Conservation (phyloP, 805 yeast species). For the Ogataea populi-albae region DNA sequence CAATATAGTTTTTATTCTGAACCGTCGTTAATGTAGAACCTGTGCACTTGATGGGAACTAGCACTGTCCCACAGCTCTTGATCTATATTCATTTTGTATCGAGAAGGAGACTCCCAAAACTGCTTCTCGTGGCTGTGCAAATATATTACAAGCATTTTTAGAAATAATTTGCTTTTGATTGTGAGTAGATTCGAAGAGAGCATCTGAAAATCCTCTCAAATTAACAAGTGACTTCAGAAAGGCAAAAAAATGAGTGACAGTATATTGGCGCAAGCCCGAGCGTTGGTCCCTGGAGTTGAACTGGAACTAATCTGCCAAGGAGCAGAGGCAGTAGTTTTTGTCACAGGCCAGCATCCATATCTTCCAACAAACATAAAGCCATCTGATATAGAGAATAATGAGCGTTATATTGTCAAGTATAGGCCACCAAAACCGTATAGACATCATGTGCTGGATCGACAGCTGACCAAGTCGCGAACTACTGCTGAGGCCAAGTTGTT, state of each 20-base stretch:
- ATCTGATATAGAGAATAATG: conserved; percentile 23
- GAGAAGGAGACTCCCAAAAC: too few relatives aligned
- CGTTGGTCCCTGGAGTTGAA: conserved; percentile 47
- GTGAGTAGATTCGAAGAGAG: too few relatives aligned
- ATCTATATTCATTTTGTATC: too few relatives aligned
- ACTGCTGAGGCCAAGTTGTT: conserved; percentile 79
- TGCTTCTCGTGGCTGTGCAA: too few relatives aligned
- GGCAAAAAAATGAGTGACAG: conserved; percentile 64
- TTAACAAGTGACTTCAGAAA: too few relatives aligned
- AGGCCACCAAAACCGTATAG: conserved; percentile 91
- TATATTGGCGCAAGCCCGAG: conserved; percentile 42
- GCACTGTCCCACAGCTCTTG: too few relatives aligned
- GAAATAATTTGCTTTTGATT: too few relatives aligned
- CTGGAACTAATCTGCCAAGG: conserved; percentile 72
- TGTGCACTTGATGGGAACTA: too few relatives aligned
- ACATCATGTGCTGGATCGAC: conserved; percentile 75
- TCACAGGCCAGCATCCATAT: conserved; percentile 66
- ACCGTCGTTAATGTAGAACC: too few relatives aligned
- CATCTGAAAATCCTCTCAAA: too few relatives aligned
- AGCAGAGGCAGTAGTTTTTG: conserved; percentile 83
- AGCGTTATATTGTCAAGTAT: conserved; percentile 66
- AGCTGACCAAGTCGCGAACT: conserved; percentile 77
- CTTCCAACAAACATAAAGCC: conserved; percentile 33
- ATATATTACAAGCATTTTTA: too few relatives aligned
- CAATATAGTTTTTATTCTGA: too few relatives aligned